These are phyloP conservation scores for Trametes cinnabarina DNA, from an alignment of 768 basidiomycete genomes.

Conservation along the genomic window DNA sequence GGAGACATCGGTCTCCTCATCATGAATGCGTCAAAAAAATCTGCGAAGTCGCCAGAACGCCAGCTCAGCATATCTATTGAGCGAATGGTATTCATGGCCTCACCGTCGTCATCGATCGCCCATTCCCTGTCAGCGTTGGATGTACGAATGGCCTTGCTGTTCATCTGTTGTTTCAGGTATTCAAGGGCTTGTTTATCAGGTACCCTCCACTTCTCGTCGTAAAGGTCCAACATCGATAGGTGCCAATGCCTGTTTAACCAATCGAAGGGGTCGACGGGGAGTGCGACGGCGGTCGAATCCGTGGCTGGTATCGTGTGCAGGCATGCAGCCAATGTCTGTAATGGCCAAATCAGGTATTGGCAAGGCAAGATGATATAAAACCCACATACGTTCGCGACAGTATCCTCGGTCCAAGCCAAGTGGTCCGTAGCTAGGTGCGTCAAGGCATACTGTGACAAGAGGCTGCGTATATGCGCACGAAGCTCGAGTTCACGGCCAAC, in stretches of 20 bases:
- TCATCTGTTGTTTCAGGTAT: constrained; percentile 19
- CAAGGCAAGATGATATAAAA: background rate
- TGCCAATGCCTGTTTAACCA: constrained; percentile 37
- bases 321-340: constrained; percentile 42
- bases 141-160: constrained; percentile 11
- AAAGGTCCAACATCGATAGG: constrained; percentile 34
- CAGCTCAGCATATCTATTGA: too few species aligned
- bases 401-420: constrained; percentile 48
- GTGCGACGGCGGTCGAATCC: constrained; percentile 49
- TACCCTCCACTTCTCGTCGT: constrained; percentile 44
- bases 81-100: too few species aligned
- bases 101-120: constrained; percentile 28
- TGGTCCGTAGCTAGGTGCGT: constrained; percentile 56
- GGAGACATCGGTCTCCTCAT: constrained; percentile 40
- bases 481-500: constrained; percentile 27
- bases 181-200: constrained; percentile 20
- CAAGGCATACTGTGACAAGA: constrained; percentile 54
- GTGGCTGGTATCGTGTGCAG: constrained; percentile 44
- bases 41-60: background rate
- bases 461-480: constrained; percentile 48
- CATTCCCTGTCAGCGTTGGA: constrained; percentile 28
- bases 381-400: constrained; percentile 43
- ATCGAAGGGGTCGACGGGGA: constrained; percentile 58
- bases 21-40: background rate
- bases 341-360: background rate